Evolutionary conservation across 306 rosid genomes (phyloP), one percentile per base, ranked within the genome.

Genomic region (Macrotyloma uniflorum): DNA sequence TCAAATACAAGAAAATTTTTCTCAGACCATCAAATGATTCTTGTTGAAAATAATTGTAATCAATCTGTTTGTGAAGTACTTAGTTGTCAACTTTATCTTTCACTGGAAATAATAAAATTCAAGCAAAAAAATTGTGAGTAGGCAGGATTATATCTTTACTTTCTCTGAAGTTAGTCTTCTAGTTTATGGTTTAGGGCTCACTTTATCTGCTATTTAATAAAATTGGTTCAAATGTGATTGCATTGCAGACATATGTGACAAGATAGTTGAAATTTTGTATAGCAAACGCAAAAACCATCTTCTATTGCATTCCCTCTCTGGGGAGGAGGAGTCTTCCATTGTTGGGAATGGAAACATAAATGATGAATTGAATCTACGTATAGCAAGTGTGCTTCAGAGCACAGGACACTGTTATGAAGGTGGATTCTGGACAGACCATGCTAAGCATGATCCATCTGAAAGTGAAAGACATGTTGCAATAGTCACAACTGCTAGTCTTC

Each of bases 401-500:
- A 95, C 99, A 30, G 97, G 99, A 59, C 98, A 93, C 77, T 80
- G 79, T 67, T 82, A 88, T 64, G 99, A 91, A 58, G 99, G 99
- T 91, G 97, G 98, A 58, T 84, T 91, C 74, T 89, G 99, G 99
- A 75, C 89, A 35, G 94, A 88, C 79, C 91, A 84, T 54, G 78
- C 85, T 75, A 95, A 93, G 85, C 89, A 84, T 57, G 90, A 87
- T 5, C 78, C 84, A 1, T 81, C 85, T 16, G 86, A 82, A 36
- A 83, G 79, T 67, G 93, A 91, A 84, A 83, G 98, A 71, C 93
- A 91, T 78, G 89, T 93, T 84, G 99, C 99, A 42, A 95, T 95
- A 40, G 97, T 95, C 70, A 96, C 99, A 69, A 96, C 99, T 26
- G 99, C 99, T 50, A 96, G 98, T 84, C 97, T 96, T 88, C 98